Evolutionary conservation across 305 asterid species (phyloP).

Genomic region (Fraxinus dipetala): DNA sequence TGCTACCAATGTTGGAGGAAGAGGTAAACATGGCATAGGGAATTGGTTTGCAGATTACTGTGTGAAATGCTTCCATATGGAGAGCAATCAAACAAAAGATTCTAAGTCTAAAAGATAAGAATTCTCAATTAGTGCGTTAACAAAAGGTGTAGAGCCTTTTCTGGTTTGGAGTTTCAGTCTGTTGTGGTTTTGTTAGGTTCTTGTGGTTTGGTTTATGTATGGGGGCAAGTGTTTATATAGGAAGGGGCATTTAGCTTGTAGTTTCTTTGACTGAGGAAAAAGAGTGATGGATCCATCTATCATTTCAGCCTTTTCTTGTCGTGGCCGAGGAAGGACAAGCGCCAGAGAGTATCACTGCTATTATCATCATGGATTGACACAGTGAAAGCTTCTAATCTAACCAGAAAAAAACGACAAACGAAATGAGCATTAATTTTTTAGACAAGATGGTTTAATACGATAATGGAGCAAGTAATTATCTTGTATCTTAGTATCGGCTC

Average conservation of each 20-base stretch:
- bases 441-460: background rate
- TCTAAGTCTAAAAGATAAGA: background rate
- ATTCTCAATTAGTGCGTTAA: background rate
- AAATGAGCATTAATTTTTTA: background rate
- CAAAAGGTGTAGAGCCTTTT: background rate
- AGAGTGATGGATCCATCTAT: constrained; percentile 65
- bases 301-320: constrained; percentile 77
- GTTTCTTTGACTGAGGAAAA: constrained; percentile 20
- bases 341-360: constrained; percentile 17
- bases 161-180: constrained; percentile 18
- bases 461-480: background rate
- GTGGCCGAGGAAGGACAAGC: constrained; percentile 65
- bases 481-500: background rate
- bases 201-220: constrained; percentile 27
- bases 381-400: background rate
- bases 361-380: constrained; percentile 14
- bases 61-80: constrained; percentile 62
- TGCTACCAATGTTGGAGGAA: constrained; percentile 4
- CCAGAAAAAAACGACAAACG: background rate
- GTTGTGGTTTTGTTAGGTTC: constrained; percentile 17
- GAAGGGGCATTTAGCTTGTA: constrained; percentile 26
- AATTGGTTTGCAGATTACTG: constrained; percentile 40
- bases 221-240: constrained; percentile 44
- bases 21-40: constrained; percentile 35
- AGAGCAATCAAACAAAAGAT: background rate